Conservation (phyloP, 2,329 filamentous ascomycete species). For the Drechslerella coelobrocha region DNA sequence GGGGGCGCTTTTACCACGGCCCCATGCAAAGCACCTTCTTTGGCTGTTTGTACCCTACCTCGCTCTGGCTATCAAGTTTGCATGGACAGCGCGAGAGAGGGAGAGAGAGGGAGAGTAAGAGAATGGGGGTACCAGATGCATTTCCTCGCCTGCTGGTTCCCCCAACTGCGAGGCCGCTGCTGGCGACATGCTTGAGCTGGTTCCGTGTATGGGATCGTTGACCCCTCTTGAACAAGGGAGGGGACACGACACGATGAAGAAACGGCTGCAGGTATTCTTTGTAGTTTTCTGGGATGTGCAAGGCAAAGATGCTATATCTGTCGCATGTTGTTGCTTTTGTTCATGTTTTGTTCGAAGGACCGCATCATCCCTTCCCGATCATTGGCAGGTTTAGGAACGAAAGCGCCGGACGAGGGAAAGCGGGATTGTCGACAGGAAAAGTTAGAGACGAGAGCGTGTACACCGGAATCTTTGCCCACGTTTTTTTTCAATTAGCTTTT, state of each 20-base stretch:
- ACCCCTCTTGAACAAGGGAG: conserved; percentile 42
- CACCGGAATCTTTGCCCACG: conserved; percentile 51
- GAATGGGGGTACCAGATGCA: conserved; percentile 6
- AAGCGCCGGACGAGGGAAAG: conserved; percentile 42
- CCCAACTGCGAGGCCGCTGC: not conserved
- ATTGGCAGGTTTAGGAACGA: conserved; percentile 45
- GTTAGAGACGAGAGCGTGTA: conserved; percentile 30
- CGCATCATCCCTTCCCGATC: conserved; percentile 23
- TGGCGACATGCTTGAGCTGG: not conserved
- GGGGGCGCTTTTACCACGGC: conserved; percentile 42
- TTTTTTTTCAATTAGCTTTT: conserved; percentile 31
- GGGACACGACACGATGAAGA: conserved; percentile 31
- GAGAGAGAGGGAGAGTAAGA: too few species aligned
- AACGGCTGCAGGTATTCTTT: conserved; percentile 21
- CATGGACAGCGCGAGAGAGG: not conserved
- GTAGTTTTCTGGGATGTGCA: not conserved
- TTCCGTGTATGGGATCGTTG: not conserved
- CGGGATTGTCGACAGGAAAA: conserved; percentile 37
- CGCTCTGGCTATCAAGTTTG: conserved; percentile 27
- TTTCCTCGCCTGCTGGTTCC: conserved; percentile 6
- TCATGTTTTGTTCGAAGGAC: conserved; percentile 26
- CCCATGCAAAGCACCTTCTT: conserved; percentile 46
- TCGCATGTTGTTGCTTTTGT: conserved; percentile 32
- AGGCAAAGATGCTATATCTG: conserved; percentile 18
- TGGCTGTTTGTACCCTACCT: conserved; percentile 35